These are phyloP conservation scores for Trametes sanguinea DNA, from an alignment of 768 basidiomycete genomes.

Conservation along the genomic window DNA sequence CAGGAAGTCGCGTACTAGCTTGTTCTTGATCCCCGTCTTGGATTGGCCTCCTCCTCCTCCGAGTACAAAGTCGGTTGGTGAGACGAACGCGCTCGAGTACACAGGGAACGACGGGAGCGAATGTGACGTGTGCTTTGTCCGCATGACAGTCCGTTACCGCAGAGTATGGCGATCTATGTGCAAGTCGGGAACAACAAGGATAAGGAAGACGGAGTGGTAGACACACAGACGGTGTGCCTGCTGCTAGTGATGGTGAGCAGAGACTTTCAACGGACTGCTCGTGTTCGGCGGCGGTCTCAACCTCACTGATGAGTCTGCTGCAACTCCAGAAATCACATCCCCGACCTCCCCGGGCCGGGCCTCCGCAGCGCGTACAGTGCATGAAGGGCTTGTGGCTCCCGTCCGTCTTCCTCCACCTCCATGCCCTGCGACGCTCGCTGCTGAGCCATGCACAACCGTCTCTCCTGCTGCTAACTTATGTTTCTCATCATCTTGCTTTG, in stretches of 20 bases:
- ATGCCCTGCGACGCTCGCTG: background rate
- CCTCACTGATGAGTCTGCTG: no score
- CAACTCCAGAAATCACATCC: no score
- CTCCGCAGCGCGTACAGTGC: background rate
- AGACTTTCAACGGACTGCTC: no score
- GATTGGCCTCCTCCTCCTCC: conserved; percentile 92
- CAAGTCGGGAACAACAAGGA: no score
- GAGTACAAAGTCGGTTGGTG: conserved; percentile 69
- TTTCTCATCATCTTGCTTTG: background rate
- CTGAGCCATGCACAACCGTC: conserved; percentile 1
- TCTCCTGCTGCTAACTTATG: conserved; percentile 17
- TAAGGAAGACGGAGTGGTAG: no score
- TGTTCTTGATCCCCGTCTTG: conserved; percentile 91
- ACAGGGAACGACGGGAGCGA: conserved; percentile 84
- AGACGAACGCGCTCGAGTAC: conserved; percentile 81
- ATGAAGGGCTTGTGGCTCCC: background rate
- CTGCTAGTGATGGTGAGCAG: no score
- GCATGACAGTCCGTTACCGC: conserved; percentile 47
- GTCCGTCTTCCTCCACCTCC: background rate
- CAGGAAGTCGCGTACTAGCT: conserved; percentile 59
- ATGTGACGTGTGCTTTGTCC: conserved; percentile 77
- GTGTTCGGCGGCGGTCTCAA: no score
- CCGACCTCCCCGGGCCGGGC: background rate
- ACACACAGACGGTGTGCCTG: no score
- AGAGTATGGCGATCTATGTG: no score